These are phyloP conservation scores for Talaromyces albobiverticillius DNA, from an alignment of 2,329 filamentous ascomycete genomes.

Conservation along the genomic window DNA sequence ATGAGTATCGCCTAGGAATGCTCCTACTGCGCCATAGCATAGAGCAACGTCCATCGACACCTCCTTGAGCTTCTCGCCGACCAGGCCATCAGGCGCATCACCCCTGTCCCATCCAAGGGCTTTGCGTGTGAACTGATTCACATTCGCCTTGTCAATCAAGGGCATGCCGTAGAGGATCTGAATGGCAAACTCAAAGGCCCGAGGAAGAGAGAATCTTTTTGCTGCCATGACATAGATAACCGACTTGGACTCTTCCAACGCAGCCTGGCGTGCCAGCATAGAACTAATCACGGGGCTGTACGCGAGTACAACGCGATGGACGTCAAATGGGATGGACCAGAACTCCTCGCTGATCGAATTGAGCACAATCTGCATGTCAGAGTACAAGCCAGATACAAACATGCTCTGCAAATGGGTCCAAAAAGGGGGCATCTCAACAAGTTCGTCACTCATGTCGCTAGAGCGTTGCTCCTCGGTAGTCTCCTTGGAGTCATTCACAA, in stretches of 20 bases:
- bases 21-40: constrained; percentile 29
- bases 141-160: constrained; percentile 17
- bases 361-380: constrained; percentile 23
- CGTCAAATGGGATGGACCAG: constrained; percentile 16
- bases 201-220: constrained; percentile 22
- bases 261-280: constrained; percentile 16
- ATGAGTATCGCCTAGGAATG: constrained; percentile 25
- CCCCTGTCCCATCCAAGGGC: constrained; percentile 17
- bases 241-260: background rate
- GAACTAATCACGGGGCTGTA: constrained; percentile 23
- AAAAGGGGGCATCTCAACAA: background rate
- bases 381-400: constrained; percentile 17
- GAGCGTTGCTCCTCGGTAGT: background rate
- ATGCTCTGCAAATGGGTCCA: constrained; percentile 14
- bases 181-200: constrained; percentile 25
- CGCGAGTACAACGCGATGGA: constrained; percentile 23
- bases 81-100: background rate
- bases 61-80: constrained; percentile 17
- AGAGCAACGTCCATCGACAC: constrained; percentile 28
- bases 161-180: constrained; percentile 27
- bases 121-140: constrained; percentile 18
- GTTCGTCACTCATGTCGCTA: background rate
- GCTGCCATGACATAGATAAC: constrained; percentile 19
- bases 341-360: constrained; percentile 19
- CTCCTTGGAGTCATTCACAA: background rate